Percentiles rank a stretch among this genome's conserved stretches.
phyloP scores from a whole-genome alignment of 1,284 basidiomycete species.

The Ustilago lituana region DNA sequence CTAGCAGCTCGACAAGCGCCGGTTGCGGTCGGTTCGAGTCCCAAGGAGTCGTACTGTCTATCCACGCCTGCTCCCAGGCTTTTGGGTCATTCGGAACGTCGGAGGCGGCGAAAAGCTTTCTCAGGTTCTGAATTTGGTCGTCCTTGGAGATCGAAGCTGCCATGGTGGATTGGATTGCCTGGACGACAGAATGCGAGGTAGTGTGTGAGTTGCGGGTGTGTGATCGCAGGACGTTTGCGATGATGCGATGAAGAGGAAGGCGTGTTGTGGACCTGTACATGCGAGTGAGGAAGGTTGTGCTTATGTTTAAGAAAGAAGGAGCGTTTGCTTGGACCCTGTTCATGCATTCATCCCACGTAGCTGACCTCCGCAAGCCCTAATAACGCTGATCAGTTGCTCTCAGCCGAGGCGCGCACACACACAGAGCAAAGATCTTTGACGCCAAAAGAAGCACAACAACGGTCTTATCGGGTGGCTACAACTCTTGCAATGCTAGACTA shows the following conservation, averaged over 20 bases:
- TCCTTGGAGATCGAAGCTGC: conserved; percentile 11
- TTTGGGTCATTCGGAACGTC: conserved; percentile 43
- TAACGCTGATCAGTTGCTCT: too few species aligned
- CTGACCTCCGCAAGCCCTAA: too few species aligned
- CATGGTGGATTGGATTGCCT: background rate
- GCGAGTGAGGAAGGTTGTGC: background rate
- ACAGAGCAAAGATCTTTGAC: too few species aligned
- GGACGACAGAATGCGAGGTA: background rate
- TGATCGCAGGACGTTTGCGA: background rate
- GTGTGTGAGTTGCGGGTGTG: background rate
- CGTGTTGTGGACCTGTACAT: background rate
- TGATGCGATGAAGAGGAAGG: background rate
- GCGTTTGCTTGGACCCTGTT: background rate
- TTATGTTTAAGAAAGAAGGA: background rate
- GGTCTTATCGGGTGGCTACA: too few species aligned
- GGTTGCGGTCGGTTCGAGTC: conserved; percentile 46
- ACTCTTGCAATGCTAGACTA: too few species aligned
- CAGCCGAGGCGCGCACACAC: too few species aligned
- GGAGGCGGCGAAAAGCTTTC: conserved; percentile 38
- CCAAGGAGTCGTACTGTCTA: conserved; percentile 50
- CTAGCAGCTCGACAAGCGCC: conserved; percentile 41
- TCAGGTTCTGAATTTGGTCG: conserved; percentile 30
- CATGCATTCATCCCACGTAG: background rate
- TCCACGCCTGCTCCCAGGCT: conserved; percentile 56
- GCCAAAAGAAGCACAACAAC: too few species aligned